A percentile compares a stretch with the other conserved stretches of the same genome.
These are phyloP conservation scores for Fusarium hostae DNA, from an alignment of 2,329 filamentous ascomycete genomes.

Conservation along the genomic window DNA sequence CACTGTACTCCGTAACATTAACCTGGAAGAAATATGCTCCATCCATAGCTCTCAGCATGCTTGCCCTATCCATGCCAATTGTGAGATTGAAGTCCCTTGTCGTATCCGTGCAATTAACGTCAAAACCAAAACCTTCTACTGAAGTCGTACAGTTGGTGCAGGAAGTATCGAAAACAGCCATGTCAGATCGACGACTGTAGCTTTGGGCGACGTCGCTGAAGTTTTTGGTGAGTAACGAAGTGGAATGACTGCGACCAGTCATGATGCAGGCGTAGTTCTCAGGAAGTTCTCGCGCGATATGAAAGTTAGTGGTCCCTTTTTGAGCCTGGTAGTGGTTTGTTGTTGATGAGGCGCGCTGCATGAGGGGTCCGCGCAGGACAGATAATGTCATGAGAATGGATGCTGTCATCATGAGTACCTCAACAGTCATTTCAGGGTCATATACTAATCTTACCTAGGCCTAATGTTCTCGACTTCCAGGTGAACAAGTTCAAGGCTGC, in stretches of 20 bases:
- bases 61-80: background rate
- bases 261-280: conserved; percentile 28
- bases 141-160: conserved; percentile 34
- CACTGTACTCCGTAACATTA: conserved; percentile 29
- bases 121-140: conserved; percentile 25
- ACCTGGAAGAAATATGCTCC: conserved; percentile 32
- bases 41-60: conserved; percentile 9
- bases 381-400: conserved; percentile 36
- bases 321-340: conserved; percentile 18
- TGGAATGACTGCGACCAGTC: conserved; percentile 24
- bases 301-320: conserved; percentile 17
- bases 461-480: conserved; percentile 29
- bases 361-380: conserved; percentile 28
- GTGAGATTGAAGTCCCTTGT: conserved; percentile 21
- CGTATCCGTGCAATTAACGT: conserved; percentile 32
- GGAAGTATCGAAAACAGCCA: conserved; percentile 19
- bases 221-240: conserved; percentile 32
- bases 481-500: conserved; percentile 25
- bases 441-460: conserved; percentile 13
- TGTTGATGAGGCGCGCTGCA: conserved; percentile 36
- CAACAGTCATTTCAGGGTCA: accelerated
- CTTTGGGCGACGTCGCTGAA: conserved; percentile 35
- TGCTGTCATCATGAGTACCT: background rate
- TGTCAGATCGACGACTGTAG: conserved; percentile 29
- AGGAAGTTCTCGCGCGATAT: conserved; percentile 36